Evolutionary conservation across 2,329 filamentous ascomycete genomes (phyloP).

Genomic region (Nemania sp.): DNA sequence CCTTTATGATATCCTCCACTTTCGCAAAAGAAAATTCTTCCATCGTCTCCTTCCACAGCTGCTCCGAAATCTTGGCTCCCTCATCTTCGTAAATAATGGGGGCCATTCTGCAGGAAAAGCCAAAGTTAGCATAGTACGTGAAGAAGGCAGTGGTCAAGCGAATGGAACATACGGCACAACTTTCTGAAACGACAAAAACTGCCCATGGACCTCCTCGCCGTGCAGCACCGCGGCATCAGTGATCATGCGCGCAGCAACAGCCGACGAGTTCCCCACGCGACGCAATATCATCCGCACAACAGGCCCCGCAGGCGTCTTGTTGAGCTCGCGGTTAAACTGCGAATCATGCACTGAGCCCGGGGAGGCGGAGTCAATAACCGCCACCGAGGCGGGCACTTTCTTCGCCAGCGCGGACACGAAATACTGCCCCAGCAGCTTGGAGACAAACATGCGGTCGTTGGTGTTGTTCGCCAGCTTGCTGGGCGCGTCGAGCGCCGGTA

Average conservation of each 20-base stretch:
- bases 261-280: neutral
- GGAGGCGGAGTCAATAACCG: neutral
- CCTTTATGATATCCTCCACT: slow-evolving; percentile 21
- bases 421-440: neutral
- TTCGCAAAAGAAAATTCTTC: neutral
- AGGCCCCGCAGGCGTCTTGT: neutral
- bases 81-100: neutral
- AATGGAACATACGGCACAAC: neutral
- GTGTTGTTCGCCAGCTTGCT: neutral
- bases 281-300: neutral
- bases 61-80: neutral
- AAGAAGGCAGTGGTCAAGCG: neutral
- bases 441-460: neutral
- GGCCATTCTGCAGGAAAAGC: neutral
- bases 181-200: slow-evolving; percentile 3
- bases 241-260: neutral
- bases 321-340: neutral
- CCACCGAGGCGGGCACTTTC: neutral
- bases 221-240: neutral
- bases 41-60: slow-evolving; percentile 16
- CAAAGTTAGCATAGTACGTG: no score
- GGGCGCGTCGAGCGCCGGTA: neutral
- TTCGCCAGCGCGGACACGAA: neutral
- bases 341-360: neutral
- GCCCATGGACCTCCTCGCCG: slow-evolving; percentile 1